Evolutionary conservation across 805 yeast species (phyloP), one percentile per base, ranked within the genome.

Genomic region (Nadsonia fulvescens): DNA sequence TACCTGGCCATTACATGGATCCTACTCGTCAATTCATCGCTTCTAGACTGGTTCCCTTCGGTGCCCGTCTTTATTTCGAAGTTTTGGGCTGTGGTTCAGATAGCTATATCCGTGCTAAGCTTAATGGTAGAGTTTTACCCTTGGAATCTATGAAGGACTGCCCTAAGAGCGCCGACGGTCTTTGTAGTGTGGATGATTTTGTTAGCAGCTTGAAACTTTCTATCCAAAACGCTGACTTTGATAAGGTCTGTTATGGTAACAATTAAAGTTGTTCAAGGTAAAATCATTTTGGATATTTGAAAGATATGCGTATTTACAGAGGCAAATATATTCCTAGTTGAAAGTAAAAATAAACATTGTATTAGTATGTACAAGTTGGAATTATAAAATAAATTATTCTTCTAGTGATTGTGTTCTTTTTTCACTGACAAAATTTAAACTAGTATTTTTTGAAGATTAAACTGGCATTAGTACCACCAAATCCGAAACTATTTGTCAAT

Each of bases 401-500:
- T n/a, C n/a, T n/a, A n/a, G n/a, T n/a, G n/a, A n/a, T n/a, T n/a
- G n/a, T n/a, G n/a, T n/a, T n/a, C n/a, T n/a, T n/a, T n/a, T n/a
- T n/a, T n/a, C n/a, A n/a, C n/a, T n/a, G n/a, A n/a, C n/a, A n/a
- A n/a, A n/a, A n/a, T n/a, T n/a, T n/a, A n/a, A n/a, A n/a, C 5
- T 27, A 6, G 12, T 23, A 27, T 25, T 29, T 32, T 22, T 27
- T 32, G 30, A 50, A 48, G 4, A 47, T 26, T 2, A 89, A 42
- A 2, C 91, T 63, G 5, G 91, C 73, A 47, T 89, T 89, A 4
- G 91, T 79, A 6, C 99, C 99, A 5, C 99, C 99, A 53, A 89
- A 89, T 1, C 98, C 99, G 52, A 91, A 86, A 39, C 94, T 79
- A 43, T 89, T 89, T 24, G 81, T 67, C 38, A 89, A 34, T 0